phyloP scores from a whole-genome alignment of 2,329 filamentous ascomycete species.

The Microdochium trichocladiopsis region DNA sequence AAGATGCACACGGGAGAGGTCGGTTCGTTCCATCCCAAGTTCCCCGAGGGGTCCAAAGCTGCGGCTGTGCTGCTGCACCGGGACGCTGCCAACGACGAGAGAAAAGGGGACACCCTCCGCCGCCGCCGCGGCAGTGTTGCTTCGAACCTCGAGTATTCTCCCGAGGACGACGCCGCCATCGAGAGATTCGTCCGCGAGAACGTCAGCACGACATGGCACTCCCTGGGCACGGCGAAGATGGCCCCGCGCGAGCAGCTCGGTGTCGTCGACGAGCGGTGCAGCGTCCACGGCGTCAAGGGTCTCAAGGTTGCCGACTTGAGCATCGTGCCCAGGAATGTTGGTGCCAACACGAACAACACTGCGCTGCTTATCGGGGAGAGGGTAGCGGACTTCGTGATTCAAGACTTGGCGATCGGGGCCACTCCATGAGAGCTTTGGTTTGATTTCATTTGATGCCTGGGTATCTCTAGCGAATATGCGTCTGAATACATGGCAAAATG shows the following conservation, averaged over 20 bases:
- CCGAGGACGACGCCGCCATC: slow-evolving; percentile 37
- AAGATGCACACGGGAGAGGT: slow-evolving; percentile 41
- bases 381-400: slow-evolving; percentile 31
- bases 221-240: slow-evolving; percentile 33
- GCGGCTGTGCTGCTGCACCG: slow-evolving; percentile 20
- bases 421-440: background rate
- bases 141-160: slow-evolving; percentile 35
- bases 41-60: slow-evolving; percentile 31
- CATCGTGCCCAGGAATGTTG: slow-evolving; percentile 26
- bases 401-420: slow-evolving; percentile 19
- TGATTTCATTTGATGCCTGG: background rate
- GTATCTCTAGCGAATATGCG: background rate
- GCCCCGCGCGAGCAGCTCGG: slow-evolving; percentile 27
- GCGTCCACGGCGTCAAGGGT: slow-evolving; percentile 30
- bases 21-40: slow-evolving; percentile 34
- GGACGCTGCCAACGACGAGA: too few species aligned
- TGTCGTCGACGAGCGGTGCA: slow-evolving; percentile 31
- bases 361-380: slow-evolving; percentile 42
- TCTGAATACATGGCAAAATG: background rate
- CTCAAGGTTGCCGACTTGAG: slow-evolving; percentile 31
- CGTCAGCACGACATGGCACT: slow-evolving; percentile 33
- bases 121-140: slow-evolving; percentile 46
- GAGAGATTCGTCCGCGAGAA: slow-evolving; percentile 30
- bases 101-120: slow-evolving; percentile 20
- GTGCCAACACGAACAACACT: slow-evolving; percentile 39